Base-by-base conservation (phyloP, 257 asterid genomes). In the Solanum sitiens region DNA sequence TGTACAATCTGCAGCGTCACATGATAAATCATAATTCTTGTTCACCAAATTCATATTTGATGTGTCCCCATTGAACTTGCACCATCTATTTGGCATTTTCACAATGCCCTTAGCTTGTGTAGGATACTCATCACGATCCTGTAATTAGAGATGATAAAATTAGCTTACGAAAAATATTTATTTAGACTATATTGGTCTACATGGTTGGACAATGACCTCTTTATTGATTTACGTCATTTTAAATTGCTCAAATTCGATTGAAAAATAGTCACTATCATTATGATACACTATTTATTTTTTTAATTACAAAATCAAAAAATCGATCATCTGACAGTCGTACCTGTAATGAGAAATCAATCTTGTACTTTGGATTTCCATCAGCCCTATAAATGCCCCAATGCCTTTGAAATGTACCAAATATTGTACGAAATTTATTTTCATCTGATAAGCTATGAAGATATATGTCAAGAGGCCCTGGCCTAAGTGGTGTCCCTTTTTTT, bases 301-400 rank as follows among this genome's bases (percentile, higher is more conserved):
- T 7, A 72, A 72, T 72, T 33, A 72, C 1, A 4, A 32, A 8
- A 15, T 15, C 1, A 0, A 68, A 68, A 68, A 16, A 32, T 39
- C 44, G 4, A 1, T 1, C 14, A 71, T 71, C 8, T 71, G 7
- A 7, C 77, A 71, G 2, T 4, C 44, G 1, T 73, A 73, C 80
- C 50, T 73, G 27, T 73, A 73, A 73, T 0, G 87, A 79, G 53
- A 94, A 88, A 40, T 93, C 98, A 14, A 93, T 70, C 39, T 90
- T 88, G 90, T 72, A 93, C 59, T 94, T 94, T 1, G 98, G 95
- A 25, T 90, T 86, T 11, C 95, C 96, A 56, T 90, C 90, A 25
- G 89, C 79, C 30, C 74, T 74, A 87, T 92, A 94, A 35, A 94
- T 86, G 5, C 95, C 98, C 95, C 95, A 93, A 82, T 93, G 96